A percentile compares a stretch with the other conserved stretches of the same genome.
These are phyloP conservation scores for Ceratocystis variospora DNA, from an alignment of 2,329 filamentous ascomycete genomes.

Conservation along the genomic window DNA sequence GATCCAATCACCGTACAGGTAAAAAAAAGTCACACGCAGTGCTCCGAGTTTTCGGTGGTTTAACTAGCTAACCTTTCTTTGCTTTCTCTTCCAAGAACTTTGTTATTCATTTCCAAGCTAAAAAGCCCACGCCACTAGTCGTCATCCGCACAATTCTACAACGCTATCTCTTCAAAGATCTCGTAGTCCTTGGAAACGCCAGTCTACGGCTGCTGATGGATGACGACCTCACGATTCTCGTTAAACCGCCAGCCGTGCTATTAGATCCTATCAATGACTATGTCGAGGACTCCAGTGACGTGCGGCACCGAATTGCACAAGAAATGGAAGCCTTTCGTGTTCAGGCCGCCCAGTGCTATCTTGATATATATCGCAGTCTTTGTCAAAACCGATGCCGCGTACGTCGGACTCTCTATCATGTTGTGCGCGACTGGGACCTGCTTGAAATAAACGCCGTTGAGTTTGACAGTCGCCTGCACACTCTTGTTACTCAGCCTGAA, in stretches of 20 bases:
- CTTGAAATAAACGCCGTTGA: conserved; percentile 52
- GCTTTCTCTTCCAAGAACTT: conserved; percentile 42
- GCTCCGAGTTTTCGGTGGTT: neutral
- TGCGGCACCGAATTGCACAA: conserved; percentile 56
- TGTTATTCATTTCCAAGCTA: conserved; percentile 58
- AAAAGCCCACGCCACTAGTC: conserved; percentile 68
- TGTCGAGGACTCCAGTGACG: conserved; percentile 59
- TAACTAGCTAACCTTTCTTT: neutral
- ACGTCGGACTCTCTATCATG: conserved; percentile 76
- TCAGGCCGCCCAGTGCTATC: conserved; percentile 52
- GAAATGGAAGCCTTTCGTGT: conserved; percentile 58
- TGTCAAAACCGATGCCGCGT: conserved; percentile 86
- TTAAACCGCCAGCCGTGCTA: conserved; percentile 56
- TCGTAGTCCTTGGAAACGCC: conserved; percentile 52
- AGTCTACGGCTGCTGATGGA: conserved; percentile 64
- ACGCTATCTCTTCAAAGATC: conserved; percentile 58
- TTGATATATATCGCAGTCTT: conserved; percentile 70
- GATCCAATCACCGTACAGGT: conserved; percentile 59
- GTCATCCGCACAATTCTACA: conserved; percentile 73
- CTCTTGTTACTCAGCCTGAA: conserved; percentile 42
- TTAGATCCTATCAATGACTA: conserved; percentile 63
- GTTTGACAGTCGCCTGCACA: conserved; percentile 54
- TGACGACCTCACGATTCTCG: conserved; percentile 64
- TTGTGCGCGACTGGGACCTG: conserved; percentile 68
- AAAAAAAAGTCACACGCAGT: conserved; percentile 25